phyloP scores from a whole-genome alignment of 1,284 basidiomycete genomes.

The Ustilago cynodontis region DNA sequence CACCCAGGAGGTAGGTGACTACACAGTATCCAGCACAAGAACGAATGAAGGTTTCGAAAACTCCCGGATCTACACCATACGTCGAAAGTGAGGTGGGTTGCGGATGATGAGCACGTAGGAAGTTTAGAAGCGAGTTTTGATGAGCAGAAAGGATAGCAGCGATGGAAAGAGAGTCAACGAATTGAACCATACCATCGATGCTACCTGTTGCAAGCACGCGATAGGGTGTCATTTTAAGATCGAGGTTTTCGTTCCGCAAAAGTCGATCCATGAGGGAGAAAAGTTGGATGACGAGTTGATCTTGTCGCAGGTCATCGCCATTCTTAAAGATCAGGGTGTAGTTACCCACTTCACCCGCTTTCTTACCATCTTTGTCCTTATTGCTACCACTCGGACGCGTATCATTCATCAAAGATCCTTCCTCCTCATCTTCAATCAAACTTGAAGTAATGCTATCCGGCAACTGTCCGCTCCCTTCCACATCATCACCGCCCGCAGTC shows the following conservation, averaged over 20 bases:
- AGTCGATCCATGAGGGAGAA: slow-evolving; percentile 97
- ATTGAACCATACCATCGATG: slow-evolving; percentile 95
- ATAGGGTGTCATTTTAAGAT: slow-evolving; percentile 91
- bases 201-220: slow-evolving; percentile 93
- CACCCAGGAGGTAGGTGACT: slow-evolving; percentile 94
- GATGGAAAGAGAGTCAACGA: slow-evolving; percentile 93
- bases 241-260: slow-evolving; percentile 92
- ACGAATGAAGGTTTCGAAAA: slow-evolving; percentile 94
- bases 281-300: slow-evolving; percentile 95
- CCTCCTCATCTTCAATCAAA: slow-evolving; percentile 24
- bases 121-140: slow-evolving; percentile 85
- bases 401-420: slow-evolving; percentile 18
- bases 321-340: slow-evolving; percentile 98
- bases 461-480: slow-evolving; percentile 8
- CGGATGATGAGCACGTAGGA: slow-evolving; percentile 84
- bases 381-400: not conserved
- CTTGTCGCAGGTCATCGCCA: slow-evolving; percentile 97
- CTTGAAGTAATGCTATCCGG: slow-evolving; percentile 47
- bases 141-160: slow-evolving; percentile 84
- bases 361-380: slow-evolving; percentile 29
- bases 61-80: slow-evolving; percentile 88
- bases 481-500: not conserved
- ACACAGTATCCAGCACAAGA: slow-evolving; percentile 99
- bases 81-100: slow-evolving; percentile 92
- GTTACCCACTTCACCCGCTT: slow-evolving; percentile 10